Base-by-base conservation (phyloP, 805 yeast species). In the Saturnispora dispora region DNA sequence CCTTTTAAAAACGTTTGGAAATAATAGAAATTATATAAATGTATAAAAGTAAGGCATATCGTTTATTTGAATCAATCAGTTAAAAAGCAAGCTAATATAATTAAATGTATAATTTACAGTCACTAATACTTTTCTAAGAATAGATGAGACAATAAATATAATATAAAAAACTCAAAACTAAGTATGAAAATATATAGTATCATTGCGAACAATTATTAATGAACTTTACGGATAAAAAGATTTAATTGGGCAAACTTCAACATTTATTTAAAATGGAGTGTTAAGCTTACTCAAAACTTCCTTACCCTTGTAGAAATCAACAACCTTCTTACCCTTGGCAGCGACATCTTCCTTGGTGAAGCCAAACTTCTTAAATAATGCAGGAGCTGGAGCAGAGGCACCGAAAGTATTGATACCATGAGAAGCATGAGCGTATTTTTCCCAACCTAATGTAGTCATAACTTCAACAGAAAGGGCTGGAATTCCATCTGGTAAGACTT, bases 321-420 rank as follows among this genome's bases (percentile, higher is more conserved):
- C 73, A 57, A 90, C 83, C 76, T 83, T 82, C 60, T 74, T 71
- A 58, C 89, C 97, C 73, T 90, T 88, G 63, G 79, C 75, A 63
- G 95, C 91, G 70, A 93, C 76, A 60, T 96, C 96, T 69, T 88
- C 96, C 57, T 91, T 84, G 52, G 95, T 89, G 78, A 93, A 93
- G 60, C 79, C 96, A 62, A 91, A 87, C 75, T 65, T 74, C 72
- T 87, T 80, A 83, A 82, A 93, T 56, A 91, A 78, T 57, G 85
- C 88, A 53, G 73, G 71, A 66, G 84, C 93, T 70, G 87, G 85
- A 69, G 96, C 99, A 55, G 97, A 89, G 56, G 90, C 93, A 79
- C 99, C 99, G 68, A 93, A 93, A 75, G 88, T 82, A 81, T 88
- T 82, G 66, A 93, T 77, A 73, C 97, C 96, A 64, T 91, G 88